Evolutionary conservation across 306 rosid species (phyloP).

Genomic region (Pyrus pyrifolia): DNA sequence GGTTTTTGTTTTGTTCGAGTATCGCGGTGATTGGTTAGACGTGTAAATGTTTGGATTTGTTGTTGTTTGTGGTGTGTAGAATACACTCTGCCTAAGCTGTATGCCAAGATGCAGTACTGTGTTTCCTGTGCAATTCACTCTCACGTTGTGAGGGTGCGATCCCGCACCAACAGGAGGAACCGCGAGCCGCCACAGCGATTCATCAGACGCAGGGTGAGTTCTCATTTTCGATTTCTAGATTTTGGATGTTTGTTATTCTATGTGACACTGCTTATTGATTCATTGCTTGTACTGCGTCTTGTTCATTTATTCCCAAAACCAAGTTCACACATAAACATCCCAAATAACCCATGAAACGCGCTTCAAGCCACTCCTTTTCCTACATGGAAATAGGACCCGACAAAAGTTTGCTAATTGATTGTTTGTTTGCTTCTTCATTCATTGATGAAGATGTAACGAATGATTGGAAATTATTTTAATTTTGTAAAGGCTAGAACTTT

Average conservation of each 20-base stretch:
- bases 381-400: background rate
- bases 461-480: background rate
- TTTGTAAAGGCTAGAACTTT: no score
- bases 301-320: background rate
- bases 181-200: slow-evolving; percentile 89
- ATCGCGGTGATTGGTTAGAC: background rate
- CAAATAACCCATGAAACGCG: background rate
- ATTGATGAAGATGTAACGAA: background rate
- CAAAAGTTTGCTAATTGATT: background rate
- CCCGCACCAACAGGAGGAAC: slow-evolving; percentile 75
- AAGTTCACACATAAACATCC: no score
- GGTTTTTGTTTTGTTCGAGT: background rate
- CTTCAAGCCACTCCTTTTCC: background rate
- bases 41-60: background rate
- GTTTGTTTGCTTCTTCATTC: background rate
- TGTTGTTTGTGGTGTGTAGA: slow-evolving; percentile 29
- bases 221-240: background rate
- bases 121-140: slow-evolving; percentile 97
- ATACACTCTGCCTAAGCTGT: slow-evolving; percentile 85
- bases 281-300: background rate
- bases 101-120: slow-evolving; percentile 96
- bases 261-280: background rate
- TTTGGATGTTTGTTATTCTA: background rate
- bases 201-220: slow-evolving; percentile 68
- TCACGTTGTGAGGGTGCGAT: slow-evolving; percentile 91